Evolutionary conservation across 345 rosid genomes (phyloP), one percentile per base, ranked within the genome.

Genomic region (Linum trigynum): DNA sequence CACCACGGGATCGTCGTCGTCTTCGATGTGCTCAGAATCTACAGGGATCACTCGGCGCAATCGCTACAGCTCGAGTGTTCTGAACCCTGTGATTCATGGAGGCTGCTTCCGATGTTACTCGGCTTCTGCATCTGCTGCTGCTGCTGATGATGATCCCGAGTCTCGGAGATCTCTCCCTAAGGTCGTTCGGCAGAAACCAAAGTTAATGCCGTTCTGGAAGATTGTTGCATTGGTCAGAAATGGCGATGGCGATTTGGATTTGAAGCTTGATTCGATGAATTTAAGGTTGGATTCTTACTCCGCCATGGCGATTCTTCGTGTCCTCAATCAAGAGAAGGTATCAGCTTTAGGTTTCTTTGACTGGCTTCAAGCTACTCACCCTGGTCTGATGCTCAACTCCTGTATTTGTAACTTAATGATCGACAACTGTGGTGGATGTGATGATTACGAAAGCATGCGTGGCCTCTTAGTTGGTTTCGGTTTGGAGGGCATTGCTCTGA

Each of bases 351-450:
- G 72, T 37, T 84, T 82, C 69, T 75, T 80, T 69, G 42, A 45
- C 59, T 84, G 86, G 86, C 37, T 77, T 50, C 65, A 61, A 37
- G 5, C 16, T 5, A 63, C 55, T 17, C 71, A 64, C 55, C 86
- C 84, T 1, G 68, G 69, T 51, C 67, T 72, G 61, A 63, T 37
- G 35, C 1, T 42, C 48, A 57, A 78, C 61, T 70, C 73, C 61
- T 78, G 76, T 16, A 60, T 80, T 38, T 80, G 80, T 69, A 78
- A 84, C 71, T 73, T 84, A 59, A 70, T 77, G 51, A 50, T 84
- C 68, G 76, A 77, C 72, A 84, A 84, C 72, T 82, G 89, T 11
- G 89, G 86, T 59, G 69, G 71, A 43, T 71, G 75, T 59, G 74
- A 72, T 65, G 78, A 84, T 77, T 74, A 69, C 15, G 67, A 66